phyloP scores from a whole-genome alignment of 768 basidiomycete species.

The Amylocystis lapponica region DNA sequence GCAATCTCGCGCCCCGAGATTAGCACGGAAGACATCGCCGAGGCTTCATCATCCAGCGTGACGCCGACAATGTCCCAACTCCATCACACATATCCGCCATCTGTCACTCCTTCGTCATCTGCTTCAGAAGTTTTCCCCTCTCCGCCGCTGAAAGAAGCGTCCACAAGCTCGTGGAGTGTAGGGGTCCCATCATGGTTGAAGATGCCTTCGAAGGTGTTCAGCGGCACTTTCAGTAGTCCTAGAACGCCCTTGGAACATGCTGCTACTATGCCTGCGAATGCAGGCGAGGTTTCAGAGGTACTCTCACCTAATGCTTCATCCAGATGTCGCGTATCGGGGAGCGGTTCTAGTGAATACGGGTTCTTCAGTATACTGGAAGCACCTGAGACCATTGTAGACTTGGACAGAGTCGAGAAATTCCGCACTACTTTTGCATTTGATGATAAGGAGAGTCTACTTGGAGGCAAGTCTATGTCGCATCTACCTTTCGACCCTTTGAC shows the following conservation, averaged over 20 bases:
- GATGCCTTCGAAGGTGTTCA: slow-evolving; percentile 23
- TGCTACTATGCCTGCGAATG: slow-evolving; percentile 15
- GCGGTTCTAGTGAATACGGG: slow-evolving; percentile 51
- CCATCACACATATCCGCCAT: slow-evolving; percentile 78
- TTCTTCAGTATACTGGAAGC: slow-evolving; percentile 77
- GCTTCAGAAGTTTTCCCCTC: slow-evolving; percentile 38
- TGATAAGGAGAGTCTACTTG: slow-evolving; percentile 80
- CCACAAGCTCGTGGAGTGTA: slow-evolving; percentile 45
- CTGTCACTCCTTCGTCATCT: slow-evolving; percentile 43
- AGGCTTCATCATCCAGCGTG: no score
- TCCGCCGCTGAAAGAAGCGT: slow-evolving; percentile 42
- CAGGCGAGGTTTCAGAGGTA: slow-evolving; percentile 49
- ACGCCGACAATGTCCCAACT: no score
- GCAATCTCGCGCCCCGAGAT: no score
- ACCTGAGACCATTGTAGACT: slow-evolving; percentile 55
- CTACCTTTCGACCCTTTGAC: neutral
- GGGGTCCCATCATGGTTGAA: slow-evolving; percentile 71
- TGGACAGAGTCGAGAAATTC: slow-evolving; percentile 70
- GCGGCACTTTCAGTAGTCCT: slow-evolving; percentile 6
- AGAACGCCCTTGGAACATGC: slow-evolving; percentile 15
- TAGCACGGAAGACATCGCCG: no score
- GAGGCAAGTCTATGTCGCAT: slow-evolving; percentile 55
- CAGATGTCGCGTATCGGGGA: slow-evolving; percentile 16
- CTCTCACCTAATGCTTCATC: slow-evolving; percentile 39
- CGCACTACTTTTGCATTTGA: slow-evolving; percentile 78